These are phyloP conservation scores for Cladosporium sphaerospermum DNA, from an alignment of 2,329 filamentous ascomycete species.

Conservation along the genomic window DNA sequence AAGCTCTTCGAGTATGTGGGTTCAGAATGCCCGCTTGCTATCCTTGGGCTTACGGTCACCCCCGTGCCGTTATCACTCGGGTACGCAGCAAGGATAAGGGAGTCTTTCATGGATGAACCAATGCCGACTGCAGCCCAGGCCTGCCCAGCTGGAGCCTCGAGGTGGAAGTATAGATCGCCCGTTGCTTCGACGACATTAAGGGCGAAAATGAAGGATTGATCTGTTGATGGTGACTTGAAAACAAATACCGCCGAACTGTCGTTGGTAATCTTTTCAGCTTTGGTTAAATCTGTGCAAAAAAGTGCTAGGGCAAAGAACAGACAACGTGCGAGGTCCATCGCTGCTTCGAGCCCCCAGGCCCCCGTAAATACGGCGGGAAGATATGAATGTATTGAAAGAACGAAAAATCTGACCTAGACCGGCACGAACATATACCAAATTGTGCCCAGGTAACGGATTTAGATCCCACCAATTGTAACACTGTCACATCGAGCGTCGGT, in stretches of 20 bases:
- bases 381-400: not conserved
- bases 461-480: no score
- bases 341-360: not conserved
- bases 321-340: not conserved
- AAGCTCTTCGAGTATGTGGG: conserved; percentile 27
- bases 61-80: conserved; percentile 27
- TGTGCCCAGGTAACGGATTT: no score
- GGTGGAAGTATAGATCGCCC: conserved; percentile 21
- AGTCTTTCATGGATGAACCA: conserved; percentile 35
- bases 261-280: not conserved
- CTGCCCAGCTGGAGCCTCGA: conserved; percentile 28
- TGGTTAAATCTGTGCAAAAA: not conserved
- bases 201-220: conserved; percentile 17
- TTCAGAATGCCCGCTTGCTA: conserved; percentile 30
- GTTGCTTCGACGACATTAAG: conserved; percentile 15
- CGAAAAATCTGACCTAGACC: not conserved
- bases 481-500: no score
- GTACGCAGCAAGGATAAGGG: conserved; percentile 41
- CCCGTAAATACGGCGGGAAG: not conserved
- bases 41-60: conserved; percentile 34
- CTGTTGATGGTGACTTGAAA: conserved; percentile 10
- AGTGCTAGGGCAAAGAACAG: not conserved
- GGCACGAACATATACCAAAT: no score
- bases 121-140: conserved; percentile 41
- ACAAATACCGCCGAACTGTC: conserved; percentile 10